Evolutionary conservation across 2,329 filamentous ascomycete genomes (phyloP), one percentile per base, ranked within the genome.

Genomic region (Aspergillus transmontanensis): DNA sequence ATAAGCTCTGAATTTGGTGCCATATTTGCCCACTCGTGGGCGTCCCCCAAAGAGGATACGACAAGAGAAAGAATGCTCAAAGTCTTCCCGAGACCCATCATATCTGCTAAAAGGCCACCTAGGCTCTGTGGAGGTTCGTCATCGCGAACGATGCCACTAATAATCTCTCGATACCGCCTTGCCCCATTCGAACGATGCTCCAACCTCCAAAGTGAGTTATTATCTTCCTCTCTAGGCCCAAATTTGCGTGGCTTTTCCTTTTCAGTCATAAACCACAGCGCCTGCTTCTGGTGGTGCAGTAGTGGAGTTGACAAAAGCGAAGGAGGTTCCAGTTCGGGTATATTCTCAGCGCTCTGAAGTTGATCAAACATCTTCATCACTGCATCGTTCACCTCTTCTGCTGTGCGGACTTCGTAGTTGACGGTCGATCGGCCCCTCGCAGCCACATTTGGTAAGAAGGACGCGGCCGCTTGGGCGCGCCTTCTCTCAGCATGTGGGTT

Each of bases 81-180:
- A 0, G 91, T 94, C 78, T 94, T 95, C 10, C 91, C 91, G n/a
- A 94, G 81, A 30, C 92, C 92, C 92, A 95, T 95, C 88, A 94
- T 92, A 74, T 94, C 91, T 16, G 91, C 91, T 23, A 94, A 80
- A 41, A 94, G 88, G 3, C 92, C 91, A 32, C 91, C 91, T 11
- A 88, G 82, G 1, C 89, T 87, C 69, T 93, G 87, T 1, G 86
- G 82, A 0, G 91, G 91, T 59, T 85, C 83, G 51, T 84, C 78
- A 23, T 79, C 79, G 66, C 87, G 82, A 34, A 86, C 83, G 51
- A 90, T 84, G 1, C 90, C 90, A 12, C 92, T 97, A 69, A 99
- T 94, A 62, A 97, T 87, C 70, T 99, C 95, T 70, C 89, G 87
- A 75, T 90, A 97, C 19, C 85, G 78, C 58, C 81, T 86, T 64